Evolutionary conservation across 176 grass and related monocot species (phyloP).

Genomic region (Ensete glaucum): DNA sequence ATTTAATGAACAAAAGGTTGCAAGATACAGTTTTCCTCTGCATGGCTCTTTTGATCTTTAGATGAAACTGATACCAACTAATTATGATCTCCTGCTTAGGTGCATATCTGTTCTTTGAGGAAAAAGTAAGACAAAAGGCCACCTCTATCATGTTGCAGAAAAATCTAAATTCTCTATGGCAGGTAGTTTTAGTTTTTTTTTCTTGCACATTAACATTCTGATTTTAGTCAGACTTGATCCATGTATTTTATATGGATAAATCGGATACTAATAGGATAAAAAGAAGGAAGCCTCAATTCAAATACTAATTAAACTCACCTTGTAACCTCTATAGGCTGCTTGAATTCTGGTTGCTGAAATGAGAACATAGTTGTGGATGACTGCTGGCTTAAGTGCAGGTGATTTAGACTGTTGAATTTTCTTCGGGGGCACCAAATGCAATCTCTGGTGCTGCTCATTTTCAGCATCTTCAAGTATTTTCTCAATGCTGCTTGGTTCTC

Average conservation of each 20-base stretch:
- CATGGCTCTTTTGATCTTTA: no score
- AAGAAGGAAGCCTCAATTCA: background rate
- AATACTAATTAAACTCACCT: slow-evolving; percentile 19
- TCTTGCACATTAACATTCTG: background rate
- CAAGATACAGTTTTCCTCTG: background rate
- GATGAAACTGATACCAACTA: background rate
- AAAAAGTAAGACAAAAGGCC: background rate
- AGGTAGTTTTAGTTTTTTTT: background rate
- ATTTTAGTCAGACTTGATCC: background rate
- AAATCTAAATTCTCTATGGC: background rate
- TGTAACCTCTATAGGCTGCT: slow-evolving; percentile 61
- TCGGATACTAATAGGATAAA: background rate
- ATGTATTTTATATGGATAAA: background rate
- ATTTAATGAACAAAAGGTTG: background rate
- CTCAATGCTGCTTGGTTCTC: slow-evolving; percentile 96
- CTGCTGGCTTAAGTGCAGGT: slow-evolving; percentile 18
- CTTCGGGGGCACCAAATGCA: slow-evolving; percentile 17
- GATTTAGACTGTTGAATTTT: slow-evolving; percentile 32
- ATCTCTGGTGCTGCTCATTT: slow-evolving; percentile 41
- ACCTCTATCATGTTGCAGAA: background rate
- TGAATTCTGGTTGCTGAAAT: slow-evolving; percentile 65
- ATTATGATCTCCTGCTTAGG: background rate
- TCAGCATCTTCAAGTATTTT: slow-evolving; percentile 88
- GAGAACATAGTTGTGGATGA: background rate
- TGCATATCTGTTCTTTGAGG: background rate